A percentile compares a stretch with the other conserved stretches of the same genome.
phyloP scores from a whole-genome alignment of 169 alveolate species.

The Eimeria sp. region DNA sequence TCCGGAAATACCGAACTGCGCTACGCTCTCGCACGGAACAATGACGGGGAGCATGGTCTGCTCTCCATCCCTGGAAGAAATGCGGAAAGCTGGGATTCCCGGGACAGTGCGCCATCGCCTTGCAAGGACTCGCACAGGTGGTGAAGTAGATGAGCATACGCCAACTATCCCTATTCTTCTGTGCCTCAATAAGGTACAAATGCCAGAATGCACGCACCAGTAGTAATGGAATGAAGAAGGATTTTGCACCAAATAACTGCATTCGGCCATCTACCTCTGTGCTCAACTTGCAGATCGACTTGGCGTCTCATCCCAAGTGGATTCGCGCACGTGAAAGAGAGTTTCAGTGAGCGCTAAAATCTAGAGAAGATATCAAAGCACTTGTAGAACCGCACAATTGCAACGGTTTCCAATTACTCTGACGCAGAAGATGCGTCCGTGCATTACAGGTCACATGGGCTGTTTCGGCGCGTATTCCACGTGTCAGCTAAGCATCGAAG shows the following conservation, averaged over 20 bases:
- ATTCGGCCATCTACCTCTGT: not conserved
- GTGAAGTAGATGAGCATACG: slow-evolving; percentile 6
- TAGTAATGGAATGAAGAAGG: not conserved
- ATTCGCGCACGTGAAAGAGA: slow-evolving; percentile 80
- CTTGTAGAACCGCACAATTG: not conserved
- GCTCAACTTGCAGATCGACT: slow-evolving; percentile 68
- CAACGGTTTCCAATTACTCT: not conserved
- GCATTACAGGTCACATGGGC: slow-evolving; percentile 90
- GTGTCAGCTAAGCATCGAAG: slow-evolving; percentile 90
- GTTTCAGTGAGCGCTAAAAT: slow-evolving; percentile 57
- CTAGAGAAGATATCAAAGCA: not conserved
- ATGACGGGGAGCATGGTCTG: not conserved
- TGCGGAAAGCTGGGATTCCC: slow-evolving; percentile 68
- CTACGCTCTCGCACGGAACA: not conserved
- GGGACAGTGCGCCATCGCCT: slow-evolving; percentile 51
- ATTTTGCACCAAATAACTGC: not conserved
- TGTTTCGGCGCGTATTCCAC: slow-evolving; percentile 89
- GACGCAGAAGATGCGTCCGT: not conserved
- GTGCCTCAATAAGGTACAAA: slow-evolving; percentile 80
- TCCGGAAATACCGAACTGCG: not conserved
- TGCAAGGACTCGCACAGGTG: not conserved
- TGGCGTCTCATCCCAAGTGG: slow-evolving; percentile 85
- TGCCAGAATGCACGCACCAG: not conserved
- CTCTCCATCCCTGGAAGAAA: slow-evolving; percentile 48
- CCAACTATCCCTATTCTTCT: slow-evolving; percentile 54